Base-by-base conservation (phyloP, 2,329 filamentous ascomycete species). In the Boeremia lycopersici region DNA sequence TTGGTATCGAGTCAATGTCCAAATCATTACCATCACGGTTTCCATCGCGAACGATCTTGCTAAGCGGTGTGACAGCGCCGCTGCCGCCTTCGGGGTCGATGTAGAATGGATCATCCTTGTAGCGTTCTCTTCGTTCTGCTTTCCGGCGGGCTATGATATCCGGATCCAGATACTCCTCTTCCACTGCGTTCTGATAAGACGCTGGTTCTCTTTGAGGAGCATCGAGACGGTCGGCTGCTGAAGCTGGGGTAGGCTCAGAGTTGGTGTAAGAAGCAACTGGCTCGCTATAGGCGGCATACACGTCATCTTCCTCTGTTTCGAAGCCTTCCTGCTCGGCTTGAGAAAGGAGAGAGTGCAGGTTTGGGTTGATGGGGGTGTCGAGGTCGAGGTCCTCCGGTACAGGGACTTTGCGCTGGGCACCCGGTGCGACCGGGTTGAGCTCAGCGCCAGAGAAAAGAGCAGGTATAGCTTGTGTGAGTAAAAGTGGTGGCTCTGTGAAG, bases 41-140 rank as follows among this genome's bases (percentile, higher is more conserved):
- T 53, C 86, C 86, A 53, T 82, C 74, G 15, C 76, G 73, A 9
- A 82, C 86, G 54, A 95, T 91, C 61, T 86, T 89, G 68, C 93
- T 89, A 44, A 95, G 87, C 0, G 90, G 90, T 0, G 90, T 93
- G 0, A 89, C 88, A 6, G 84, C 83, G 30, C 86, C 85, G 4
- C 85, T 86, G 28, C 79, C 81, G 9, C 59, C 66, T 33, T 77
- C 77, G 7, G 78, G 76, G 23, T 81, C 81, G 68, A 99, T 98
- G 70, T 99, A 99, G 74, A 96, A 99, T 0, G 95, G 95, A 67
- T 99, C 95, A 69, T 98, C 93, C 63, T 85, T 89, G 73, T 96
- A 91, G 52, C 91, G 85, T 70, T 96, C 92, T 52, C 83, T 78
- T 10, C 93, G 84, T 69, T 96, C 91, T 4, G 88, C 86, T 64